Base-by-base conservation (phyloP, 768 basidiomycete genomes). In the Termitomyces sp. region DNA sequence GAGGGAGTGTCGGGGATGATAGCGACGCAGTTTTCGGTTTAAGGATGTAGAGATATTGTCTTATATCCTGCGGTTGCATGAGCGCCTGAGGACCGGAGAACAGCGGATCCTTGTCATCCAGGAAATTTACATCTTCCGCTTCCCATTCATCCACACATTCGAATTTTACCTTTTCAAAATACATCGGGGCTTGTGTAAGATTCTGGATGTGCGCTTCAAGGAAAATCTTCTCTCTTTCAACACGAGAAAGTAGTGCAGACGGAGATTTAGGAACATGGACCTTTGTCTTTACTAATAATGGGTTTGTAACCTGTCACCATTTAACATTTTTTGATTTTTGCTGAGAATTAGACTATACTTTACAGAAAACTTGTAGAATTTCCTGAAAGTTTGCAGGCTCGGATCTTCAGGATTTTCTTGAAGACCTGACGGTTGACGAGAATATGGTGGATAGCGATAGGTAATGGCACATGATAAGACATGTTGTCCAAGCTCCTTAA, bases 171-270 rank as follows among this genome's bases (percentile, higher is more conserved):
- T 80, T 82, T 62, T 92, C 87, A 59, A 92, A 90, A 75, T 80
- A 85, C 73, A 94, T 80, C 2, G 87, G 78, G 15, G 86, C 84
- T 54, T 84, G 81, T 0, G 90, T 92, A 56, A 90, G 75, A 65
- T 98, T 98, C 67, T 96, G 93, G 12, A 96, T 86, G 66, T 96
- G 92, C 4, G 96, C 85, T 69, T 98, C 95, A 22, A 98, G 84
- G 71, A 93, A 94, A 34, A 96, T 79, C 61, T 92, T 92, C 49
- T 90, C 85, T 55, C 92, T 82, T 63, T 92, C 87, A 3, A 70
- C 47, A 3, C 80, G 70, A 6, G 84, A 81, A 29, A 94, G 73
- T 12, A 84, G 60, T 2, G 92, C 86, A 22, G 88, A 82, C 0
- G 92, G 87, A 0, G 90, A 87, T 52, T 80, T 82, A 1, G 91